Base-by-base conservation (phyloP, 2,329 filamentous ascomycete species). In the Nigrospora sphaerica region DNA sequence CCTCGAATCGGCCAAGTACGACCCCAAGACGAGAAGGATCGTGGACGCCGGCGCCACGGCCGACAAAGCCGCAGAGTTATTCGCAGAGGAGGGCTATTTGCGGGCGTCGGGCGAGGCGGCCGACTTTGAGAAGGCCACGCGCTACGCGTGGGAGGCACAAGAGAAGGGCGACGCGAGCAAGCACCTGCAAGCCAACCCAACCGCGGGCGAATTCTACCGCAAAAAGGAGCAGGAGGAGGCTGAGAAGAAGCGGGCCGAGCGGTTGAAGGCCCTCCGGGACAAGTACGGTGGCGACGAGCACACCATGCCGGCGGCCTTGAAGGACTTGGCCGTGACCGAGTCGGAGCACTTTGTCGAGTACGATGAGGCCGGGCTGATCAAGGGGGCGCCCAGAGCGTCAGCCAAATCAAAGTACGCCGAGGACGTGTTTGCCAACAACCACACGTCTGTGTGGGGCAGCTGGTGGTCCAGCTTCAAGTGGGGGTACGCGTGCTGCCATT, bases 401-500 rank as follows among this genome's bases (percentile, higher is more conserved):
- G 86, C 85, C 43, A 92, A 87, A 64, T 95, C 89, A 36, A 97
- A 96, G 63, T 98, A 98, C 60, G 69, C 83, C 5, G 93, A 98
- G 61, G 89, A 98, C 58, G 75, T 96, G 1, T 71, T 86, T 45
- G 78, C 86, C 63, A 92, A 95, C 71, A 98, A 98, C 60, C 93
- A 98, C 68, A 89, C 81, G 3, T 85, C 86, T 0, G 85, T 95
- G 3, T 98, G 90, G 88, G 93, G 93, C 42, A 95, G 90, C 59
- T 98, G 93, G 93, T 98, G 93, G 93, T 80, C 83, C 45, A 83
- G 88, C 60, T 97, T 96, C 69, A 80, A 85, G 66, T 98, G 93
- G 93, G 93, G 93, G 1, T 98, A 95, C 66, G 80, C 87, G 18
- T 98, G 93, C 66, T 98, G 93, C 71, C 90, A 95, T 63, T 95